These are phyloP conservation scores for Madurella mycetomatis DNA, from an alignment of 2,329 filamentous ascomycete genomes.

Conservation along the genomic window DNA sequence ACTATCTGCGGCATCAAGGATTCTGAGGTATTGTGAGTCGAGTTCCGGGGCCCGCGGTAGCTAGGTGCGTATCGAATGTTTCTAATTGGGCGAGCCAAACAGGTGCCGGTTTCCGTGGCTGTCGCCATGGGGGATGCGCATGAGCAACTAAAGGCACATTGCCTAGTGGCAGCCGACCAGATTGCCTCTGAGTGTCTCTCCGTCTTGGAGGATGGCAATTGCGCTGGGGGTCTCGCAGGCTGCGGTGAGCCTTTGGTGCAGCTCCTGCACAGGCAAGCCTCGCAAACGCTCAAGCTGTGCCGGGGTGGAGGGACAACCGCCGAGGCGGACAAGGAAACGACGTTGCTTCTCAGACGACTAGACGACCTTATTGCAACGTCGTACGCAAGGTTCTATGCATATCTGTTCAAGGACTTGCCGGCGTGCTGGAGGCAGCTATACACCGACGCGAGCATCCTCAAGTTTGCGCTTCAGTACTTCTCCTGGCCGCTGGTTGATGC, in stretches of 20 bases:
- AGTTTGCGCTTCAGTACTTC: conserved; percentile 41
- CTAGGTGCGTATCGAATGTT: no score
- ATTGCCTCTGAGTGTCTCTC: conserved; percentile 18
- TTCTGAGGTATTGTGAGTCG: no score
- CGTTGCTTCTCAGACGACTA: conserved; percentile 40
- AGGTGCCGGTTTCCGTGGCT: no score
- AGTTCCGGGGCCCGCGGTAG: no score
- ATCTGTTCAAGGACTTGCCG: conserved; percentile 62
- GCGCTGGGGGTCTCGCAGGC: conserved; percentile 5
- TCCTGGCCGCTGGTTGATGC: background rate
- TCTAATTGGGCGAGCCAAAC: no score
- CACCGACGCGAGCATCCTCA: conserved; percentile 64
- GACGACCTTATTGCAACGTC: conserved; percentile 56
- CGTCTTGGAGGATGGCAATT: background rate
- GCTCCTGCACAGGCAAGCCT: conserved; percentile 23
- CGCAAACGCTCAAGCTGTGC: conserved; percentile 15
- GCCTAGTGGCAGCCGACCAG: conserved; percentile 15
- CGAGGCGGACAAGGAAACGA: background rate
- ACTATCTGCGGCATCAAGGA: no score
- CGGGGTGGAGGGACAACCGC: background rate
- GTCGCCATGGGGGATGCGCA: background rate
- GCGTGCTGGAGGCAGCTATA: conserved; percentile 66
- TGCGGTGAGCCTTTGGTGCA: conserved; percentile 23
- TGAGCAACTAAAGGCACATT: conserved; percentile 5
- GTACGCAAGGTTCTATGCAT: conserved; percentile 65